Base-by-base conservation (phyloP, 2,329 filamentous ascomycete genomes). In the Exophiala sp. region DNA sequence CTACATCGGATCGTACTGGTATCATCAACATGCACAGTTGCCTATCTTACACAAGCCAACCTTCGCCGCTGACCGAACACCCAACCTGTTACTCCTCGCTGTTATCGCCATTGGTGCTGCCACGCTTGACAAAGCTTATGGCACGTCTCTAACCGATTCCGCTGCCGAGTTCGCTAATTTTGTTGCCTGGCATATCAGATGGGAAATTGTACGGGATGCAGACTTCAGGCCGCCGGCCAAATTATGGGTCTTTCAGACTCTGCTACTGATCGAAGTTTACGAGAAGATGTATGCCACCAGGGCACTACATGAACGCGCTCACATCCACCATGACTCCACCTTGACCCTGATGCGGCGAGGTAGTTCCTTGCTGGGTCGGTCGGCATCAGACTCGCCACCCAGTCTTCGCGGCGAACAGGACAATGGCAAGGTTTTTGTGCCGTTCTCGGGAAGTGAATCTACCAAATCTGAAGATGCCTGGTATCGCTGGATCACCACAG, bases 201-300 rank as follows among this genome's bases (percentile, higher is more conserved):
- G 90, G 88, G 87, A 95, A 66, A 86, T 96, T 30, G 96, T 97
- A 65, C 93, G 90, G 77, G 86, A 96, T 64, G 76, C 79, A 11
- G 88, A 90, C 67, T 96, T 94, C 69, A 78, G 88, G 14, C 90
- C 93, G 1, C 91, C 93, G 0, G 91, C 91, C 7, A 95, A 95
- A 68, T 71, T 98, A 6, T 98, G 91, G 91, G 81, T 95, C 0
- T 97, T 97, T 70, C 93, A 97, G 66, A 84, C 91, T 1, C 72
- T 97, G 44, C 74, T 97, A 3, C 76, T 97, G 3, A 76, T 97
- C 10, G 93, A 98, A 66, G 73, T 95, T 0, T 97, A 95, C 62
- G 93, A 98, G 71, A 98, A 98, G 74, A 93, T 95, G 86, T 97
- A 91, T 66, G 93, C 89, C 32, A 95, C 91, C 0, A 80, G 90